These are phyloP conservation scores for Waltergamsia citrina DNA, from an alignment of 2,329 filamentous ascomycete genomes.

Conservation along the genomic window DNA sequence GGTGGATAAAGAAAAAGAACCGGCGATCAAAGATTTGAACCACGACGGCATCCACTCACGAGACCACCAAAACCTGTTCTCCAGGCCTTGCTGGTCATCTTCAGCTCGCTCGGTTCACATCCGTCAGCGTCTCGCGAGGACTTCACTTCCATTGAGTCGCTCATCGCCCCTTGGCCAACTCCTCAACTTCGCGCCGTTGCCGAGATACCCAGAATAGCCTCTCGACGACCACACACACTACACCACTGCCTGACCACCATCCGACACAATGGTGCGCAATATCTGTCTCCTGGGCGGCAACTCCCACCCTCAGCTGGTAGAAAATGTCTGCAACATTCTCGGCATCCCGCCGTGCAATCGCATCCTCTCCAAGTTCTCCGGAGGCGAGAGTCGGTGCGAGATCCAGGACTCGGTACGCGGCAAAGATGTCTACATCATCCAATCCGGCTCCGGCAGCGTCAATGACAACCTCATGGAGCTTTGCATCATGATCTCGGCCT, in stretches of 20 bases:
- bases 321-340: constrained; percentile 80
- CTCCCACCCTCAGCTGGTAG: constrained; percentile 81
- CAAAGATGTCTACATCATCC: constrained; percentile 98
- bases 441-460: constrained; percentile 83
- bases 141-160: too few species aligned
- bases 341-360: constrained; percentile 79
- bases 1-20: constrained; percentile 1
- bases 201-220: too few species aligned
- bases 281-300: constrained; percentile 90
- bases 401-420: constrained; percentile 93
- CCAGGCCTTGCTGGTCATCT: neutral
- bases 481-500: constrained; percentile 96
- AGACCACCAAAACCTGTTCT: neutral
- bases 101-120: too few species aligned
- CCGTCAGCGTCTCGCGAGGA: too few species aligned
- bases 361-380: constrained; percentile 83
- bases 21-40: neutral
- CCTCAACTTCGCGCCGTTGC: neutral
- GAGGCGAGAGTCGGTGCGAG: constrained; percentile 90
- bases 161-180: too few species aligned
- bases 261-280: constrained; percentile 72
- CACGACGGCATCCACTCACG: neutral
- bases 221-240: too few species aligned
- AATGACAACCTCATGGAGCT: constrained; percentile 97
- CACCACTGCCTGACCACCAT: constrained; percentile 7